Conservation (phyloP, 345 rosid species). For the Euphorbia peplus region DNA sequence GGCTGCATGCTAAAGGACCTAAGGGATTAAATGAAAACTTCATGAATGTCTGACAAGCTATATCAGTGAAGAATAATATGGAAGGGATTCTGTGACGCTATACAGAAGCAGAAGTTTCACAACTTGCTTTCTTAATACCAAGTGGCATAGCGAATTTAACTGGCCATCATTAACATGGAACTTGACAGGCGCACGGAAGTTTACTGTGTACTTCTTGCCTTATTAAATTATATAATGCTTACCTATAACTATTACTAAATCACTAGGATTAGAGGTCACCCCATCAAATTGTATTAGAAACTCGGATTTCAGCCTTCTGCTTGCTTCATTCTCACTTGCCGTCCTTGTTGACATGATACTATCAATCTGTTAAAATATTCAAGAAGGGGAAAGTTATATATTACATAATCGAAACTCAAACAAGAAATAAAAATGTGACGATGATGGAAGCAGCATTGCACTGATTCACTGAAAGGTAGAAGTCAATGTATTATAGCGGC, state of each 20-base stretch:
- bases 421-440: not conserved
- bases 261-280: constrained; percentile 78
- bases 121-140: not conserved
- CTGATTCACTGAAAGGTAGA: not conserved
- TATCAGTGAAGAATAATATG: not conserved
- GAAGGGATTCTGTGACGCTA: not conserved
- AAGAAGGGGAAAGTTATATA: constrained; percentile 4
- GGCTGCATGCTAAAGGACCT: not conserved
- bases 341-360: constrained; percentile 88
- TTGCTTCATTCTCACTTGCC: constrained; percentile 84
- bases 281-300: constrained; percentile 93
- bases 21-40: constrained; percentile 4
- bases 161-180: not conserved
- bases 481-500: not conserved
- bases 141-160: not conserved
- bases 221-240: constrained; percentile 23
- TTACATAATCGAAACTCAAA: not conserved
- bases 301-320: constrained; percentile 94
- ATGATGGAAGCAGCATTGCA: not conserved
- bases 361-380: constrained; percentile 61
- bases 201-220: not conserved
- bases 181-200: not conserved
- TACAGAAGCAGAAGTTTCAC: not conserved
- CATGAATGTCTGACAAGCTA: constrained; percentile 1
- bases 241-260: constrained; percentile 88